Evolutionary conservation across 2,329 filamentous ascomycete genomes (phyloP).

Genomic region (Teratosphaeria viscida): DNA sequence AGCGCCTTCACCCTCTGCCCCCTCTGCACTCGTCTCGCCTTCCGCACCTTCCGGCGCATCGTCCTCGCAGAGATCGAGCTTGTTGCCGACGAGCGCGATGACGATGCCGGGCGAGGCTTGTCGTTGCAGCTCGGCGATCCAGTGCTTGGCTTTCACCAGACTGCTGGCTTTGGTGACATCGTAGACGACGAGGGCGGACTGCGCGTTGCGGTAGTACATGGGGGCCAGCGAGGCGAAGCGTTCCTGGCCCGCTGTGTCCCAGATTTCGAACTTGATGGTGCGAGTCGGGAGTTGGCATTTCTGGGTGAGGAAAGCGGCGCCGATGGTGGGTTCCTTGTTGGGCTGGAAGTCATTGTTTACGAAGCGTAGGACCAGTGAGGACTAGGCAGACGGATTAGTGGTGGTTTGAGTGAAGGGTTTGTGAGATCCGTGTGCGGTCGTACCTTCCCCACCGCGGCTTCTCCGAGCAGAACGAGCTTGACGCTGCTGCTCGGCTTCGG

Average conservation of each 20-base stretch:
- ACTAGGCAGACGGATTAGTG: slow-evolving; percentile 45
- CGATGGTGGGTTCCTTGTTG: slow-evolving; percentile 98
- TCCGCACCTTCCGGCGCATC: slow-evolving; percentile 38
- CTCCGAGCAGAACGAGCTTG: slow-evolving; percentile 94
- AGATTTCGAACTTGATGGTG: slow-evolving; percentile 65
- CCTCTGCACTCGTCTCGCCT: slow-evolving; percentile 34
- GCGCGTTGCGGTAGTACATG: slow-evolving; percentile 99
- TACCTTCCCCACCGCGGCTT: slow-evolving; percentile 98
- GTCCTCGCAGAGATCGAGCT: slow-evolving; percentile 67
- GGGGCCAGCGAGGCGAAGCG: slow-evolving; percentile 91
- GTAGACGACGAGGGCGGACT: slow-evolving; percentile 95
- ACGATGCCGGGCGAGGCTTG: slow-evolving; percentile 95
- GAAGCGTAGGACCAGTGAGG: slow-evolving; percentile 92
- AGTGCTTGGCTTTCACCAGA: slow-evolving; percentile 94
- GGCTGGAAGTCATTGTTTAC: slow-evolving; percentile 99
- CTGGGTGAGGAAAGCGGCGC: slow-evolving; percentile 95
- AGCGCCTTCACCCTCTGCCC: slow-evolving; percentile 31
- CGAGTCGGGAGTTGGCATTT: slow-evolving; percentile 93
- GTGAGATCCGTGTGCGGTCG: slow-evolving; percentile 7
- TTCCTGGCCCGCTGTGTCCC: slow-evolving; percentile 97
- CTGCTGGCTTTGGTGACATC: slow-evolving; percentile 95
- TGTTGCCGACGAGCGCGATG: slow-evolving; percentile 94
- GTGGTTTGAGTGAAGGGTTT: slow-evolving; percentile 1
- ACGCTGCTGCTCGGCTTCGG: slow-evolving; percentile 99
- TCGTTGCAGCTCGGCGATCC: slow-evolving; percentile 93